Percentiles rank a stretch among this genome's conserved stretches.
Conservation (phyloP, 2,329 filamentous ascomycete genomes). For the Fusarium annulatum region DNA sequence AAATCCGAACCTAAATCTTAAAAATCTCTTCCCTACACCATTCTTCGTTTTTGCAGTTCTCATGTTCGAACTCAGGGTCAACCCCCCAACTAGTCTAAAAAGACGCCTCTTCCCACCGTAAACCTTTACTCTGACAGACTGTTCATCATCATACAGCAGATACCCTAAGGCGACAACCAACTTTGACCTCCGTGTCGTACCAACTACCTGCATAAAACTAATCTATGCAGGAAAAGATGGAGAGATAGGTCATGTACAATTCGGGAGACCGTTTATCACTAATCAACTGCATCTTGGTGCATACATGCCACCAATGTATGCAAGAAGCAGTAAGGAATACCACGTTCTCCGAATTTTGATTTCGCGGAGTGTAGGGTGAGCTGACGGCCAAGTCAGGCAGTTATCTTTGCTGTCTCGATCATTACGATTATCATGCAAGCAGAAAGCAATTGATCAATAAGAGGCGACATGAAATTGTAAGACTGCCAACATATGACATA, state of each 20-base stretch:
- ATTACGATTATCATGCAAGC: neutral
- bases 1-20: neutral
- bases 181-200: neutral
- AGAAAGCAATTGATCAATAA: fast-evolving
- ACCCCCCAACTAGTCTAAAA: fast-evolving
- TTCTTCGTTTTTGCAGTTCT: neutral
- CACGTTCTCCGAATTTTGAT: neutral
- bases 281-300: neutral
- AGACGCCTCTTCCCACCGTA: fast-evolving
- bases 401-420: too few relatives aligned
- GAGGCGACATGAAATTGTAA: fast-evolving
- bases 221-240: neutral
- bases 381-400: neutral
- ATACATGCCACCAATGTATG: fast-evolving
- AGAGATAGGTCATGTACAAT: neutral
- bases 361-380: neutral
- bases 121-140: too few relatives aligned
- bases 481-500: fast-evolving
- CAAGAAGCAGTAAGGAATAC: neutral
- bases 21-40: neutral
- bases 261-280: neutral
- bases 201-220: too few relatives aligned
- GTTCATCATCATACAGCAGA: neutral
- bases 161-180: neutral
- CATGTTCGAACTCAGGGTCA: neutral